Conservation (phyloP, 805 yeast genomes). For the Phaffomyces opuntiae region DNA sequence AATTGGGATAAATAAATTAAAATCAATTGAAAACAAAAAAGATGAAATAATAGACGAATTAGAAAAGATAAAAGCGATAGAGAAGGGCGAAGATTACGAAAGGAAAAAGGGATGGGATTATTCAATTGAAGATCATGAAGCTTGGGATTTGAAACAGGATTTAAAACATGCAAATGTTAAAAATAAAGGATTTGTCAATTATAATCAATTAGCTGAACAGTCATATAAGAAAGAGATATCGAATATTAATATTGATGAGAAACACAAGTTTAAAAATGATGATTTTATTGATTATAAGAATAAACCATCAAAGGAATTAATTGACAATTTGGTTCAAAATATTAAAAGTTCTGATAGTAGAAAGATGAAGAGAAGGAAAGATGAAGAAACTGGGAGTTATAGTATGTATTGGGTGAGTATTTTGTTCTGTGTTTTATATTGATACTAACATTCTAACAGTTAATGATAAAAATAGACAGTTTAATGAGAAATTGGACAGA, state of each 20-base stretch:
- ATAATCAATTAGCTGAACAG: slow-evolving; percentile 48
- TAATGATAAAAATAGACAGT: slow-evolving; percentile 67
- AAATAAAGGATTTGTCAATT: slow-evolving; percentile 40
- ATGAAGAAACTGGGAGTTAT: slow-evolving; percentile 27
- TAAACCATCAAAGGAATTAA: slow-evolving; percentile 31
- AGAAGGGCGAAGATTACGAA: slow-evolving; percentile 34
- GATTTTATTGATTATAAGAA: slow-evolving; percentile 20
- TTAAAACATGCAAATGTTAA: slow-evolving; percentile 22
- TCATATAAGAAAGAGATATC: slow-evolving; percentile 50
- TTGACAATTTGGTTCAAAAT: slow-evolving; percentile 27
- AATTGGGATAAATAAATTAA: slow-evolving; percentile 18
- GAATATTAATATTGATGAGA: slow-evolving; percentile 31
- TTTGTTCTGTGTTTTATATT: neutral
- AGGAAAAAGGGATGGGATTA: slow-evolving; percentile 44
- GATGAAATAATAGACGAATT: slow-evolving; percentile 30
- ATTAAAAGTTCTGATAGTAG: slow-evolving; percentile 17
- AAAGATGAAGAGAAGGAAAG: slow-evolving; percentile 34
- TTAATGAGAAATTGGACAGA: slow-evolving; percentile 60
- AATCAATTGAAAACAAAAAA: slow-evolving; percentile 26
- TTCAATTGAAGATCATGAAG: slow-evolving; percentile 57
- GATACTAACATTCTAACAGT: slow-evolving; percentile 29
- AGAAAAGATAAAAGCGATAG: slow-evolving; percentile 23
- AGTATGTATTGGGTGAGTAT: slow-evolving; percentile 13
- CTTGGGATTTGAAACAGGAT: slow-evolving; percentile 44
- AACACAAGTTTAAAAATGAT: slow-evolving; percentile 35